A percentile compares a stretch with the other conserved stretches of the same genome.
phyloP scores from a whole-genome alignment of 2,329 filamentous ascomycete genomes.

The Fusarium sp. region DNA sequence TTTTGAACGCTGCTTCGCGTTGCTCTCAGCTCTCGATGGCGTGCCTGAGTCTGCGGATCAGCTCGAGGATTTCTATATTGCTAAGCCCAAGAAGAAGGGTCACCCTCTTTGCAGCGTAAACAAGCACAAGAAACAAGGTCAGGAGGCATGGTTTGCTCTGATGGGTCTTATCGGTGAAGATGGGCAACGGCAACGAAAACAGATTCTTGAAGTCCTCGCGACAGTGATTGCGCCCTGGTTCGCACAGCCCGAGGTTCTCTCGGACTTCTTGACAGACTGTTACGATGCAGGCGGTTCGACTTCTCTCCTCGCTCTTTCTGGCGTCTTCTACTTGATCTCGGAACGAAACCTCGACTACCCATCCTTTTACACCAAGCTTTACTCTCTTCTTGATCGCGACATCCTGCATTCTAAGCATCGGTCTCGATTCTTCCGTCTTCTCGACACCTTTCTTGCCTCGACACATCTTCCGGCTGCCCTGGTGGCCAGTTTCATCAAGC shows the following conservation, averaged over 20 bases:
- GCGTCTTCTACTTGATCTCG: slow-evolving; percentile 94
- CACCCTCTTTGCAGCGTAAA: slow-evolving; percentile 73
- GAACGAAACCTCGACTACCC: slow-evolving; percentile 96
- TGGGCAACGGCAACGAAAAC: slow-evolving; percentile 86
- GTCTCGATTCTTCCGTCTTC: slow-evolving; percentile 89
- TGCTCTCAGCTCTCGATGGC: slow-evolving; percentile 75
- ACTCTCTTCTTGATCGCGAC: slow-evolving; percentile 87
- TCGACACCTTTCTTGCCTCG: slow-evolving; percentile 90
- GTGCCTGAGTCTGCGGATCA: slow-evolving; percentile 76
- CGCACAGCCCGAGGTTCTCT: slow-evolving; percentile 84
- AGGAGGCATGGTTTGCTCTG: slow-evolving; percentile 87
- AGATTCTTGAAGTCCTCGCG: slow-evolving; percentile 79
- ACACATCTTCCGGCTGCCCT: slow-evolving; percentile 92
- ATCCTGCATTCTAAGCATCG: slow-evolving; percentile 95
- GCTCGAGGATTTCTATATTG: slow-evolving; percentile 75
- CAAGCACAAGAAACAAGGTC: slow-evolving; percentile 81
- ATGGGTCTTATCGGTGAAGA: slow-evolving; percentile 75
- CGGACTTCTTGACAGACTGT: slow-evolving; percentile 96
- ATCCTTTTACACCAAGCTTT: slow-evolving; percentile 92
- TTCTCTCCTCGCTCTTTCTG: slow-evolving; percentile 88
- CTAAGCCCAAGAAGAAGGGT: slow-evolving; percentile 73
- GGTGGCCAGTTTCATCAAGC: slow-evolving; percentile 96
- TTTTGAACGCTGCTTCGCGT: slow-evolving; percentile 69
- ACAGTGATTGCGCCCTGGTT: slow-evolving; percentile 90
- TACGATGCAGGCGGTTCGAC: slow-evolving; percentile 89